phyloP scores from a whole-genome alignment of 345 rosid genomes.

The Citrus trifoliata region DNA sequence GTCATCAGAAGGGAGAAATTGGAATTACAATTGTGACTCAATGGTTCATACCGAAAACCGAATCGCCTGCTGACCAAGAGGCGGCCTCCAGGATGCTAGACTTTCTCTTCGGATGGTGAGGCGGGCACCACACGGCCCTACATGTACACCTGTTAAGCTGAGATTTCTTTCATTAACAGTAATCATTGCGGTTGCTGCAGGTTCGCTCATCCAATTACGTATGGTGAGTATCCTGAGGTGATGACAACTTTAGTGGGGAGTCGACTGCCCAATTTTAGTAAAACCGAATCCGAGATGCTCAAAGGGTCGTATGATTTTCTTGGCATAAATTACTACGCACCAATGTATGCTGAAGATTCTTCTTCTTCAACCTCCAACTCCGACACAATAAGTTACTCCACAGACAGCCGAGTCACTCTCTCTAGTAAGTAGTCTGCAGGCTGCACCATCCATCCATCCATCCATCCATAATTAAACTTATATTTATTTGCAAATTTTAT shows the following conservation, averaged over 20 bases:
- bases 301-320: constrained; percentile 36
- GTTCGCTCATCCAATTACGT: constrained; percentile 48
- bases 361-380: background rate
- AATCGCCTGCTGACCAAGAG: constrained; percentile 8
- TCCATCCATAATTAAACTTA: too few species aligned
- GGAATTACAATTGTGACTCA: constrained; percentile 35
- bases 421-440: background rate
- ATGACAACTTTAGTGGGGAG: constrained; percentile 39
- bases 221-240: constrained; percentile 47
- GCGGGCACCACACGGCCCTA: too few species aligned
- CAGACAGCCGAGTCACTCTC: background rate
- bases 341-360: constrained; percentile 1
- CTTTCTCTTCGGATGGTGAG: constrained; percentile 15
- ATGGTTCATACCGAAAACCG: constrained; percentile 34
- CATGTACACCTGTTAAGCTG: too few species aligned
- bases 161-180: too few species aligned
- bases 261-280: constrained; percentile 47
- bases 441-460: too few species aligned
- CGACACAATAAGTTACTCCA: background rate
- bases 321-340: constrained; percentile 17
- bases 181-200: background rate
- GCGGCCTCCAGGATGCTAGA: background rate
- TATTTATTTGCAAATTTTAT: too few species aligned
- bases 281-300: constrained; percentile 42
- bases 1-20: constrained; percentile 40